phyloP scores from a whole-genome alignment of 257 asterid genomes.

The Fraxinus excelsior region DNA sequence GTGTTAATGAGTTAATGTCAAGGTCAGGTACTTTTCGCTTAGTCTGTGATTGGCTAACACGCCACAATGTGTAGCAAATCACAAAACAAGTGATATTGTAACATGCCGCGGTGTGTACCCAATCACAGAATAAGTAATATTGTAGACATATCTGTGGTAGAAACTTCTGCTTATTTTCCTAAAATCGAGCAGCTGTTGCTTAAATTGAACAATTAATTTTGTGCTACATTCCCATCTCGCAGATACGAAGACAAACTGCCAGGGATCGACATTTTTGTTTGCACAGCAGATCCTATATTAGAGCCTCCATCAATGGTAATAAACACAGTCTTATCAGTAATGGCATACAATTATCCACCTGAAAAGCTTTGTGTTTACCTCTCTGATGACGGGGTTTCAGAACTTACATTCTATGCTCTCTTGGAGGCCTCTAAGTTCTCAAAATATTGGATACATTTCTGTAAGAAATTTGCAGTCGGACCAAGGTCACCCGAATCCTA shows the following conservation, averaged over 20 bases:
- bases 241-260: constrained; percentile 38
- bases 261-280: constrained; percentile 42
- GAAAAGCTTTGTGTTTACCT: constrained; percentile 36
- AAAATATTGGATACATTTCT: constrained; percentile 41
- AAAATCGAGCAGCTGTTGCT: no score
- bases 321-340: constrained; percentile 42
- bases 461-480: constrained; percentile 40
- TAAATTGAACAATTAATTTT: no score
- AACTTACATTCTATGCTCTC: constrained; percentile 47
- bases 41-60: no score
- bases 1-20: no score
- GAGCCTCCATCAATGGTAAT: constrained; percentile 50
- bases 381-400: constrained; percentile 53
- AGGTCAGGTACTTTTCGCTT: no score
- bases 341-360: constrained; percentile 43
- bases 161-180: no score
- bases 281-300: constrained; percentile 46
- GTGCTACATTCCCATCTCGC: background rate
- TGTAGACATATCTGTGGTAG: no score
- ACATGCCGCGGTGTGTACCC: no score
- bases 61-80: no score
- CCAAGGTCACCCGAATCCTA: constrained; percentile 40
- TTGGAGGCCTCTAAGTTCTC: constrained; percentile 41
- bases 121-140: no score
- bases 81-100: no score